Evolutionary conservation across 768 basidiomycete genomes (phyloP), one percentile per base, ranked within the genome.

Genomic region (Vararia minispora): DNA sequence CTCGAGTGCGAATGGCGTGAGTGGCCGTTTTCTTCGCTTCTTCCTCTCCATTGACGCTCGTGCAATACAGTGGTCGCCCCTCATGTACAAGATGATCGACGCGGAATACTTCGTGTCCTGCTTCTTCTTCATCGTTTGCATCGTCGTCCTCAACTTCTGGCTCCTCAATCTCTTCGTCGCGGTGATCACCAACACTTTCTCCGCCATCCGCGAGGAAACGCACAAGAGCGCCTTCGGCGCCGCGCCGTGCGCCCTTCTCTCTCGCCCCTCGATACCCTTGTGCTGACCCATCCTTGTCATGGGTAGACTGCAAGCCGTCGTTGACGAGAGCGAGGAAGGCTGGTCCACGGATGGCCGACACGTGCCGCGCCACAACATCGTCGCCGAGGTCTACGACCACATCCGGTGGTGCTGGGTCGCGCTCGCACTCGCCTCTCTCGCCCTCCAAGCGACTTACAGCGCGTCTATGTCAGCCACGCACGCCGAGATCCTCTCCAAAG

Each of bases 171-270:
- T 95, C 30, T 84, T 92, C 54, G 87, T 95, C 40, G 91, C 92
- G 13, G 90, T 95, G n/a, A 92, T 94, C 45, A 88, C 89, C 21
- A 84, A 89, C 52, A 86, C 87, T 0, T 98, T 98, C 56, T 76
- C 76, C 13, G 85, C 83, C 12, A 95, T 95, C 43, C 68, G 88
- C 25, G 69, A 75, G 4, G 79, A 88, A 51, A 95, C 92, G 3
- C 74, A 79, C 55, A 83, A 81, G 55, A 90, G 86, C 56, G 94
- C 92, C 0, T 98, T 97, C 55, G 90, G 89, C 25, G 87, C 87
- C 22, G 76, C 72, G 3, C 65, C 71, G 78, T 79, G 57, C 35
- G 76, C 66, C 6, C 31, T 22, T n/a, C n/a, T 39, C 35, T n/a
- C 28, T n/a, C 11, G 14, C 13, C 6, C 25, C 26, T 13, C 14